Evolutionary conservation across 2,329 filamentous ascomycete genomes (phyloP).

Genomic region (Fusarium compactum): DNA sequence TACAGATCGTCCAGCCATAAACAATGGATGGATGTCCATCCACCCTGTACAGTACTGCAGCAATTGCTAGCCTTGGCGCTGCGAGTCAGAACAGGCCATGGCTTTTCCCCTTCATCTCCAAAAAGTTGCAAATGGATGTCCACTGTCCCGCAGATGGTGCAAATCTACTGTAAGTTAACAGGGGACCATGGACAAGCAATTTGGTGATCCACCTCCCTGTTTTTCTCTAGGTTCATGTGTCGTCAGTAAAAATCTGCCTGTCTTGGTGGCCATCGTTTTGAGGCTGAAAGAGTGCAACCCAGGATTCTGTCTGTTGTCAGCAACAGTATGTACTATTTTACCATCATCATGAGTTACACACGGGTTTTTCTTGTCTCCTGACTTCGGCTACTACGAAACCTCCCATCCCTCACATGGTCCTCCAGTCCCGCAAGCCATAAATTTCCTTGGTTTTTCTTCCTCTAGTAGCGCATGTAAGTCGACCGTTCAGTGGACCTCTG

Average conservation of each 20-base stretch:
- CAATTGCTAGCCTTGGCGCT: conserved; percentile 2
- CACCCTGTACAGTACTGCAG: conserved; percentile 11
- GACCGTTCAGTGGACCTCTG: conserved; percentile 38
- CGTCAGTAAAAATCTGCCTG: neutral
- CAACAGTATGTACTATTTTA: neutral
- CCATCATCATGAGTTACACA: neutral
- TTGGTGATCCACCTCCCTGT: conserved; percentile 38
- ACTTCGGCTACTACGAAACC: conserved; percentile 19
- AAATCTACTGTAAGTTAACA: conserved; percentile 23
- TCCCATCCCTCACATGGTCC: conserved; percentile 25
- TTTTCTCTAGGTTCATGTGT: conserved; percentile 7
- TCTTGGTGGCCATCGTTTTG: neutral
- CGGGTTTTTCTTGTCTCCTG: neutral
- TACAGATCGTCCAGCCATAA: conserved; percentile 1
- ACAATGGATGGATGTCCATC: neutral
- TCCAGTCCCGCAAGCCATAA: conserved; percentile 35
- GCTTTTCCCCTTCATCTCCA: conserved; percentile 21
- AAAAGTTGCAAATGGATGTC: neutral
- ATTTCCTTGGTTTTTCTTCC: conserved; percentile 42
- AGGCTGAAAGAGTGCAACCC: neutral
- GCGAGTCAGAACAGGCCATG: conserved; percentile 35
- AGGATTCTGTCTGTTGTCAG: neutral
- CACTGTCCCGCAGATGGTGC: conserved; percentile 23
- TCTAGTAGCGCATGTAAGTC: conserved; percentile 37
- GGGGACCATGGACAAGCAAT: conserved; percentile 30